Evolutionary conservation across 495 filamentous ascomycete genomes (phyloP), one percentile per base, ranked within the genome.

Genomic region (Bacidia gigantensis): DNA sequence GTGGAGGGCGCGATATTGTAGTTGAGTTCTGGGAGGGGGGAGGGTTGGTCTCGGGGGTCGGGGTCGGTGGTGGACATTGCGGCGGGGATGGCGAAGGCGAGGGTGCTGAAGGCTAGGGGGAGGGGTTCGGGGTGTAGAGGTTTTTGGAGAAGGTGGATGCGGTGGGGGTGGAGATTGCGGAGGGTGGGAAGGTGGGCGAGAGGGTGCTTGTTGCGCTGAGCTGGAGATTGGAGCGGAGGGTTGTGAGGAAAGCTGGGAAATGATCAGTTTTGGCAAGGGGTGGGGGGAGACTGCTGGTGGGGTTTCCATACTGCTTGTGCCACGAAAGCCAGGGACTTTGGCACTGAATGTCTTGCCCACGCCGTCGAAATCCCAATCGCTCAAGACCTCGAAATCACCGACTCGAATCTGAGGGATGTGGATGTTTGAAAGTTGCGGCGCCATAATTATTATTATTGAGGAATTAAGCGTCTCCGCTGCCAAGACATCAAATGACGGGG

Each of bases 41-140:
- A 52, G 50, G 52, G 49, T 51, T n/a, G 41, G 62, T 56, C 39
- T 50, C 11, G 50, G 52, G 41, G 17, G 58, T 62, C 32, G 32
- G 10, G 10, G 10, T 10, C n/a, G n/a, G 32, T 44, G 41, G 41
- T 9, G 3, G 51, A 18, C 49, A 51, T 53, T 35, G 41, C 39
- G 43, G 38, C 2, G 32, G 48, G n/a, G 23, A 29, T 23, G 26
- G 40, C 24, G 55, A 5, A 55, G 61, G n/a, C 57, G 61, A 29
- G 54, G 58, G 42, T 62, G 35, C 47, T 63, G 59, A 51, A 62
- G 45, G 50, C 58, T 56, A 44, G 58, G 55, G 50, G 51, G 59
- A 53, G 56, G 44, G 48, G 50, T 52, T 56, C 41, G 3, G 47
- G 47, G 46, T 44, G 21, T 49, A 38, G 26, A 56, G 32, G 18